Base-by-base conservation (phyloP, 495 filamentous ascomycete species). In the Mycothermus thermophilus region DNA sequence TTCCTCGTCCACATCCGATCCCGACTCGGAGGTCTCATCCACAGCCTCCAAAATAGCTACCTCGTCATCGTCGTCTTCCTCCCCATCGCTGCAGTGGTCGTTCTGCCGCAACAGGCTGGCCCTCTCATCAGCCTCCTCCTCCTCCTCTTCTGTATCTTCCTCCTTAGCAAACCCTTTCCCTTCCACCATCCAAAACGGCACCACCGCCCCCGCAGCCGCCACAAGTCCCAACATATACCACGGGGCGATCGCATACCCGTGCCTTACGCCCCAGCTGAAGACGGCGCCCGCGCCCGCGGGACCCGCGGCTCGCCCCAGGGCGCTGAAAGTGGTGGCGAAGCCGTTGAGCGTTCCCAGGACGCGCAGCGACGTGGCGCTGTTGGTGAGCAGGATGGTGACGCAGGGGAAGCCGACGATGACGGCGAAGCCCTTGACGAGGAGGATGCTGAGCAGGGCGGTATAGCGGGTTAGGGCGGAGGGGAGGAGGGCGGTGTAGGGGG, bases 311-410 rank as follows among this genome's bases (percentile, higher is more conserved):
- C 84, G 64, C 7, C 86, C 86, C 13, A 94, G 47, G 0, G 81
- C 83, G 41, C 75, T 77, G 20, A 86, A 67, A 31, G 77, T 78
- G 1, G 83, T 87, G 1, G 80, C 82, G 34, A 93, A 74, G 0
- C 88, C 88, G 50, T 96, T 96, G 32, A 96, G 59, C 2, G 87
- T 93, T 0, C 86, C 88, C 5, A 94, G 69, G 30, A 92, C 69
- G 20, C 71, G 62, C 21, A 94, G 59, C 29, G 72, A 80, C 0
- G 64, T 56, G 1, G 85, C 85, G 12, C 79, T 83, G 58, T 94
- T 96, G 29, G 87, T 93, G 12, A 96, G 63, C 13, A 94, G 57
- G 46, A 94, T 92, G n/a, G 80, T 90, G 11, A 68, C 77, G 52
- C 79, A 85, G 1, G 88, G 88, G 51, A 93, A 93, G 4, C 76